Conservation (phyloP, 495 filamentous ascomycete species). For the Venustampulla echinocandica region DNA sequence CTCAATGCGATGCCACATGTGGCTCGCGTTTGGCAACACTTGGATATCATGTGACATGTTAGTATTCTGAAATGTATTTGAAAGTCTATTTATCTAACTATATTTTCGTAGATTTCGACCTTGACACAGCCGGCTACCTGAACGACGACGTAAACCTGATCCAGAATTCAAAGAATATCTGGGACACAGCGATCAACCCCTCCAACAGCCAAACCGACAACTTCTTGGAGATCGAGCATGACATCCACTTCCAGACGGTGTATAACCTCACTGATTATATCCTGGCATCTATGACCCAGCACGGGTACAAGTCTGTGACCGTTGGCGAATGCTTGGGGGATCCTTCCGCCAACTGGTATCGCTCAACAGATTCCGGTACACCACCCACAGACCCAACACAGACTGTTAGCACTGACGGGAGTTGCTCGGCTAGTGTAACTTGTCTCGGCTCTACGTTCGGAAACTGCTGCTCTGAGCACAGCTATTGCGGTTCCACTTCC, state of each 20-base stretch:
- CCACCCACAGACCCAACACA: constrained; percentile 28
- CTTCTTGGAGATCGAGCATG: constrained; percentile 68
- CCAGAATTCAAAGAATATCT: constrained; percentile 65
- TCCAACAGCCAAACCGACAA: constrained; percentile 35
- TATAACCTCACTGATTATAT: constrained; percentile 71
- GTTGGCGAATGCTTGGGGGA: constrained; percentile 70
- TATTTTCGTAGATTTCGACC: constrained; percentile 53
- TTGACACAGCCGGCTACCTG: constrained; percentile 74
- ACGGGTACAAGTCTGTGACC: constrained; percentile 60
- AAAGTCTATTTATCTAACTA: neutral
- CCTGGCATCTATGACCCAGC: constrained; percentile 44
- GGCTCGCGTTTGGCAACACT: constrained; percentile 46
- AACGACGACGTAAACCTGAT: constrained; percentile 52
- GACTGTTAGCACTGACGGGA: constrained; percentile 40
- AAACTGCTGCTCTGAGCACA: constrained; percentile 3
- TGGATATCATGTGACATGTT: constrained; percentile 57
- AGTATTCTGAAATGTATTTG: neutral
- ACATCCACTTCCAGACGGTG: constrained; percentile 69
- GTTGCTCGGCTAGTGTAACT: constrained; percentile 25
- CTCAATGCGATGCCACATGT: constrained; percentile 56
- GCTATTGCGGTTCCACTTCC: constrained; percentile 1
- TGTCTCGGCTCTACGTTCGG: constrained; percentile 1
- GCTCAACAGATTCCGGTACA: constrained; percentile 31
- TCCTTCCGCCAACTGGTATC: constrained; percentile 63
- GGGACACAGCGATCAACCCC: constrained; percentile 45